Base-by-base conservation (phyloP, 2,329 filamentous ascomycete genomes). In the Myriosclerotinia curreyana region DNA sequence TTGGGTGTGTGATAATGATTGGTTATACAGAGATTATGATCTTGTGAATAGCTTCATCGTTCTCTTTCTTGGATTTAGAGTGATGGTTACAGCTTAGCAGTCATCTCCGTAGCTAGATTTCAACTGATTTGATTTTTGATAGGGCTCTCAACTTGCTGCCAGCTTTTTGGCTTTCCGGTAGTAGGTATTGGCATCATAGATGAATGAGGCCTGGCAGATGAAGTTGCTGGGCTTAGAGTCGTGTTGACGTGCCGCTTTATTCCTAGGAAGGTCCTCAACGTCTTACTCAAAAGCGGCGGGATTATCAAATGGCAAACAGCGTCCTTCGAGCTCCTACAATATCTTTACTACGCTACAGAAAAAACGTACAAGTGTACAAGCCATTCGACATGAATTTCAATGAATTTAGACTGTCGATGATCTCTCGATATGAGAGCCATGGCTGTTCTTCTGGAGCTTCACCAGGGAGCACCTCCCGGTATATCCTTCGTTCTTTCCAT, bases 401-500 rank as follows among this genome's bases (percentile, higher is more conserved):
- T 20, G 2, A 4, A 36, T 12, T 48, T 14, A 17, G 5, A 1
- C 2, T 14, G 8, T 1, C 6, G 3, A 8, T 12, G n/a, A 8
- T 48, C 3, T 3, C 1, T 22, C 1, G 4, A 22, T 15, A 6
- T 58, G 14, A 25, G n/a, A 36, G 15, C 15, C 9, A 58, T 48
- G n/a, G 0, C 20, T 2, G n/a, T 20, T 12, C 12, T 48, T 22
- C 5, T 34, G 55, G n/a, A 38, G 15, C 28, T 36, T 22, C n/a
- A 38, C n/a, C 14, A 4, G 42, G 36, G 42, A 58, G 7, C 15
- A 17, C 42, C 31, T 58, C 25, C 28, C n/a, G 2, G 31, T 14
- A 36, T 25, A 15, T 25, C 42, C 28, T 12, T 58, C 55, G 42
- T n/a, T 48, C 40, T n/a, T 58, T 58, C 55, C 55, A 17, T 7